These are phyloP conservation scores for Calonectria ilicicola DNA, from an alignment of 2,329 filamentous ascomycete genomes.

Conservation along the genomic window DNA sequence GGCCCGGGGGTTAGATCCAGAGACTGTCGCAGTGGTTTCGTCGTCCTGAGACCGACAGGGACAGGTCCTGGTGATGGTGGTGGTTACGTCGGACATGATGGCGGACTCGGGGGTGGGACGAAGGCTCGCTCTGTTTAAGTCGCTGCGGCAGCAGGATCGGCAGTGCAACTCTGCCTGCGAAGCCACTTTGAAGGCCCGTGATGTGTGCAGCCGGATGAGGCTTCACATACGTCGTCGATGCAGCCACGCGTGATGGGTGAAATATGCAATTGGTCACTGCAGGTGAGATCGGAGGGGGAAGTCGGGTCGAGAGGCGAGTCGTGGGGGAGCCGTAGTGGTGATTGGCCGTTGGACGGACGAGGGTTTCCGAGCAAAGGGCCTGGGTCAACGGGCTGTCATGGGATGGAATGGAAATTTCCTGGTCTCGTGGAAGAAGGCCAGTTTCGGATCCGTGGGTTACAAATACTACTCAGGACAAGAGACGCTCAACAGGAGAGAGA, in stretches of 20 bases:
- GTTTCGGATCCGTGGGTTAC: not conserved
- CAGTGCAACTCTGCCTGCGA: constrained; percentile 30
- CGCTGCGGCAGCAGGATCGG: constrained; percentile 13
- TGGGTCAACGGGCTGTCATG: constrained; percentile 6
- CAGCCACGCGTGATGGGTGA: constrained; percentile 35
- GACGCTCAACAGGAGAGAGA: too few species aligned
- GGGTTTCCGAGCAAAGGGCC: constrained; percentile 35
- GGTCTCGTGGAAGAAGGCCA: not conserved
- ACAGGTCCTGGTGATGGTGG: constrained; percentile 53
- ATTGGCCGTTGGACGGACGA: constrained; percentile 37
- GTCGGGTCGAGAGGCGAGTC: constrained; percentile 28
- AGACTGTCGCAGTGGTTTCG: constrained; percentile 52
- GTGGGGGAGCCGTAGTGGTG: constrained; percentile 31
- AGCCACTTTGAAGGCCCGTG: constrained; percentile 25
- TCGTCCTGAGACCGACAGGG: constrained; percentile 48
- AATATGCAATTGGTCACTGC: constrained; percentile 40
- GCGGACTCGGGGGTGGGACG: constrained; percentile 22
- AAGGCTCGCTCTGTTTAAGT: constrained; percentile 26
- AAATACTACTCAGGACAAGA: not conserved
- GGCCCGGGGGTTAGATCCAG: constrained; percentile 53
- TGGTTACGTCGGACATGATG: constrained; percentile 53
- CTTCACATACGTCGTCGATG: constrained; percentile 32
- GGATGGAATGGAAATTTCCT: not conserved
- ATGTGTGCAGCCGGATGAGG: constrained; percentile 18
- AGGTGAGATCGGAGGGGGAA: constrained; percentile 28